Evolutionary conservation across 1,139 yeast genomes (phyloP).

Genomic region (Trichomonascaceae sp.): DNA sequence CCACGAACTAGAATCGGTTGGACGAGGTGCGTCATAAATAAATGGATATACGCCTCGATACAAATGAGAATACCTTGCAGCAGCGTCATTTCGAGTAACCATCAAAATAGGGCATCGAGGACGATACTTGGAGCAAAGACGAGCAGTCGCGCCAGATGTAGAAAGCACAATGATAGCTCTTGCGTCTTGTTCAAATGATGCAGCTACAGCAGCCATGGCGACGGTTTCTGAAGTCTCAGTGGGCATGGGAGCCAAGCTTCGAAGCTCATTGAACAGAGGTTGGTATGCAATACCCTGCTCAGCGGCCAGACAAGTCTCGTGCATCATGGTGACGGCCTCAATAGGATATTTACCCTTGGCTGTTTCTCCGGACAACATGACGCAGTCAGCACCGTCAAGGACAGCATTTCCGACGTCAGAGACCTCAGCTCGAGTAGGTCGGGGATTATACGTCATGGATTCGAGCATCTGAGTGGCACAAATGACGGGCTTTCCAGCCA

Average conservation of each 20-base stretch:
- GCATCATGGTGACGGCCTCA: conserved; percentile 98
- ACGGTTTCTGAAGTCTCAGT: conserved; percentile 94
- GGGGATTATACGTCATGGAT: conserved; percentile 98
- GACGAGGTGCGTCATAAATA: conserved; percentile 61
- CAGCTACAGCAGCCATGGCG: conserved; percentile 95
- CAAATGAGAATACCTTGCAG: conserved; percentile 93
- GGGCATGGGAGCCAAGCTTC: conserved; percentile 81
- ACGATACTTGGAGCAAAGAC: conserved; percentile 95
- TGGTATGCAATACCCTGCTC: conserved; percentile 94
- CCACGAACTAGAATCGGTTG: conserved; percentile 64
- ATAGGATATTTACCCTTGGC: conserved; percentile 98
- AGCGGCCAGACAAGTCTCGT: conserved; percentile 92
- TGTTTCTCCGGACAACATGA: conserved; percentile 98
- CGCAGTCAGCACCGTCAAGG: conserved; percentile 99
- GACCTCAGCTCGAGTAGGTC: conserved; percentile 99
- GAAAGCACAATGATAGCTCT: conserved; percentile 95
- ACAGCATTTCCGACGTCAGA: conserved; percentile 99
- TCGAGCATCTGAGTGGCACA: conserved; percentile 99
- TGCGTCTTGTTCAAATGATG: conserved; percentile 93
- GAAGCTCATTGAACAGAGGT: conserved; percentile 81
- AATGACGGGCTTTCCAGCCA: conserved; percentile 98
- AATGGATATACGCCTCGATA: conserved; percentile 99
- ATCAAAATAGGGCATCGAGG: conserved; percentile 96
- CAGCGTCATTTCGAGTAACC: conserved; percentile 91
- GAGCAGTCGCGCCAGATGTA: conserved; percentile 91